Conservation (phyloP, 352 stramenopile species). For the Phytophthora boehmeriae region DNA sequence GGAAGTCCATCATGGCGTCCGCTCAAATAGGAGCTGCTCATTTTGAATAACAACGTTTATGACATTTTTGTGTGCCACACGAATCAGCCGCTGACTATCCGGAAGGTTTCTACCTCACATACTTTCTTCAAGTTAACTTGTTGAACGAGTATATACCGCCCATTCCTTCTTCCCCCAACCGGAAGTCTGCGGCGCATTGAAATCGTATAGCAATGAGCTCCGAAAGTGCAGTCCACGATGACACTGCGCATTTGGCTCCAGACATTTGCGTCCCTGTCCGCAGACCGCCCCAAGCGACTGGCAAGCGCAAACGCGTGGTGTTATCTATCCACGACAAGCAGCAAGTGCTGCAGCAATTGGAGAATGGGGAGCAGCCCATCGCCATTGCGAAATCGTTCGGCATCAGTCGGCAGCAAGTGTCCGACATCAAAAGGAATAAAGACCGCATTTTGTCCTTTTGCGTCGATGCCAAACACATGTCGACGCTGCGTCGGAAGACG, state of each 20-base stretch:
- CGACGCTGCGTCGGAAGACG: constrained; percentile 76
- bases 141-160: neutral
- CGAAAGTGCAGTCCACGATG: neutral
- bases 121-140: neutral
- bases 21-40: neutral
- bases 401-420: constrained; percentile 84
- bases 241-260: neutral
- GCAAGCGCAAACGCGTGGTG: constrained; percentile 84
- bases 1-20: neutral
- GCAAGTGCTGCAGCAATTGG: constrained; percentile 76
- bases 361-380: constrained; percentile 67
- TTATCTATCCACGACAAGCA: constrained; percentile 87
- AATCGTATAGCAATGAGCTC: neutral
- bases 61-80: neutral
- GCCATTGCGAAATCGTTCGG: constrained; percentile 63
- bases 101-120: neutral
- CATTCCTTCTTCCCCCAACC: neutral
- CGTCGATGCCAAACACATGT: constrained; percentile 74
- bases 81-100: neutral
- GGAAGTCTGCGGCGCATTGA: neutral
- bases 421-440: constrained; percentile 88
- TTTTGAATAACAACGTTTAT: neutral
- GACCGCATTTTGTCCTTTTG: constrained; percentile 81
- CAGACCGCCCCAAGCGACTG: constrained; percentile 4
- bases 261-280: too few relatives aligned